Percentiles rank a stretch among this genome's conserved stretches.
Evolutionary conservation across 306 rosid species (phyloP).

Genomic region (Pyrus communis): DNA sequence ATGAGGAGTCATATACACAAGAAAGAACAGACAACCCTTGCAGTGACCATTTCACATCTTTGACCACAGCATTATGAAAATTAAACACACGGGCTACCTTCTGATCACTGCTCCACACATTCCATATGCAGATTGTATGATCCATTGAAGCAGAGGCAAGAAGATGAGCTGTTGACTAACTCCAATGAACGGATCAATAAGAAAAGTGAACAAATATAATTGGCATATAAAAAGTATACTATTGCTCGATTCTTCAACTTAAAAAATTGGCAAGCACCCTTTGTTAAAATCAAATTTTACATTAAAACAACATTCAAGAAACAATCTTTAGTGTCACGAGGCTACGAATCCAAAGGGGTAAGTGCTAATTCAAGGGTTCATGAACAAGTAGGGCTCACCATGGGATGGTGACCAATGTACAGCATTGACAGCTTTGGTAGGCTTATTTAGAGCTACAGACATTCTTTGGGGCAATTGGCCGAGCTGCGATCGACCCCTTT

Average conservation of each 20-base stretch:
- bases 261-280: not conserved
- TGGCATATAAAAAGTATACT: not conserved
- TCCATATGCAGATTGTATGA: conserved; percentile 64
- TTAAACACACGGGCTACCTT: conserved; percentile 50
- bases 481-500: conserved; percentile 25
- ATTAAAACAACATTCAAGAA: not conserved
- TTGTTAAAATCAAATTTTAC: not conserved
- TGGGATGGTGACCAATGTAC: conserved; percentile 76
- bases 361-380: not conserved
- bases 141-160: conserved; percentile 99
- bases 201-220: conserved; percentile 21
- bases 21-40: conserved; percentile 65
- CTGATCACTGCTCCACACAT: conserved; percentile 74
- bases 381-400: conserved; percentile 31
- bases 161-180: conserved; percentile 84
- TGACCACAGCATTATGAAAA: conserved; percentile 68
- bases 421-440: conserved; percentile 65
- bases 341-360: not conserved
- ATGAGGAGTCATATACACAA: conserved; percentile 73
- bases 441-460: conserved; percentile 40
- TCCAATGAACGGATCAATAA: conserved; percentile 48
- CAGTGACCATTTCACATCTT: conserved; percentile 75
- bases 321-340: not conserved
- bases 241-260: conserved; percentile 5
- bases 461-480: conserved; percentile 35